Percentiles rank a stretch among this genome's conserved stretches.
These are phyloP conservation scores for Chloris gayana DNA, from an alignment of 176 grass and related monocot species.

Conservation along the genomic window DNA sequence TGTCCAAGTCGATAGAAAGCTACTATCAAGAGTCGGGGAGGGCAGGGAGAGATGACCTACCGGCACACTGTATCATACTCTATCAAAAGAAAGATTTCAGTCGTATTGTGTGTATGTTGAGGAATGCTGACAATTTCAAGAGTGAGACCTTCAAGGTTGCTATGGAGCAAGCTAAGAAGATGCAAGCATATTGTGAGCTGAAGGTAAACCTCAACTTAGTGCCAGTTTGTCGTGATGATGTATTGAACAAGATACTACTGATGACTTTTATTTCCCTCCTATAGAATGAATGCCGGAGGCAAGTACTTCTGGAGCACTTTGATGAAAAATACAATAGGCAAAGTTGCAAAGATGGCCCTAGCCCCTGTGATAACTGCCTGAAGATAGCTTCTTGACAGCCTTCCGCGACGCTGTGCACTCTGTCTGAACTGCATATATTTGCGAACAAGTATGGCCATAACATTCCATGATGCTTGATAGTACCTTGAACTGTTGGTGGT, in stretches of 20 bases:
- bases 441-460: no score
- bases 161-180: slow-evolving; percentile 96
- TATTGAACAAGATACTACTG: neutral
- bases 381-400: slow-evolving; percentile 46
- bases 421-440: no score
- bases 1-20: slow-evolving; percentile 97
- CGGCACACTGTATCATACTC: slow-evolving; percentile 60
- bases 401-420: no score
- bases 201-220: slow-evolving; percentile 61
- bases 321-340: slow-evolving; percentile 64
- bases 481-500: no score
- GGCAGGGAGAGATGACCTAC: slow-evolving; percentile 76
- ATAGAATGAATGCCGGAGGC: slow-evolving; percentile 81
- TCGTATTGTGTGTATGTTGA: slow-evolving; percentile 85
- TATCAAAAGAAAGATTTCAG: slow-evolving; percentile 95
- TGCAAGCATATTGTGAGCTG: slow-evolving; percentile 83
- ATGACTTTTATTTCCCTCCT: neutral
- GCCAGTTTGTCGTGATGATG: neutral
- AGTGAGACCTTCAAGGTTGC: slow-evolving; percentile 66
- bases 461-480: no score
- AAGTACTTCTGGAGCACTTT: slow-evolving; percentile 78
- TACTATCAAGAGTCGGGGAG: slow-evolving; percentile 96
- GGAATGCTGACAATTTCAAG: slow-evolving; percentile 51
- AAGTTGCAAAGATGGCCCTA: slow-evolving; percentile 65
- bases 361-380: slow-evolving; percentile 86